A percentile compares a stretch with the other conserved stretches of the same genome.
Evolutionary conservation across 2,329 filamentous ascomycete species (phyloP).

Genomic region (Aspergillus brunneoviolaceus): DNA sequence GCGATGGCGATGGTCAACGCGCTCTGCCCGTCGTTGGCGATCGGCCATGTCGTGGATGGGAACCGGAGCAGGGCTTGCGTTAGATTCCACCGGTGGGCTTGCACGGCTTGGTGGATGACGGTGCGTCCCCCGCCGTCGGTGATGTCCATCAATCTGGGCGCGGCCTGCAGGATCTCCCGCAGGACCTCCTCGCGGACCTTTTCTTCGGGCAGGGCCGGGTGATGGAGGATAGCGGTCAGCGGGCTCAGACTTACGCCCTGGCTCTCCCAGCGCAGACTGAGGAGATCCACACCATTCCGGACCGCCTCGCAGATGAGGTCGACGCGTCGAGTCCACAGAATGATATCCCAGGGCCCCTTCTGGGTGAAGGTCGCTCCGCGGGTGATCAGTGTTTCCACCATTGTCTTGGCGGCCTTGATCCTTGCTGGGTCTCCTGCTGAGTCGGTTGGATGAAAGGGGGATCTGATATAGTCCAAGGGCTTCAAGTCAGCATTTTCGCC

Average conservation of each 20-base stretch:
- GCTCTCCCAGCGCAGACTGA: neutral
- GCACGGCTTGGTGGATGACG: neutral
- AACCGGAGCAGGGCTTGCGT: neutral
- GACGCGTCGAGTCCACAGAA: neutral
- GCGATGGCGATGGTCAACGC: neutral
- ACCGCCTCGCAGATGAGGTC: neutral
- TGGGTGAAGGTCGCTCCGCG: neutral
- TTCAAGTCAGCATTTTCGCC: neutral
- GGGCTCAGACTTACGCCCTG: neutral
- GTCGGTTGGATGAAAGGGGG: neutral
- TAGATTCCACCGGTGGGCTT: neutral
- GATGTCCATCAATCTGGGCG: neutral
- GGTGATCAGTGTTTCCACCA: neutral
- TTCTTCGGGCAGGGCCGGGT: neutral
- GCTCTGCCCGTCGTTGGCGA: neutral
- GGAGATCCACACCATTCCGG: neutral
- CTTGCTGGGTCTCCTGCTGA: too few relatives aligned
- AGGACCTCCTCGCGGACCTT: neutral
- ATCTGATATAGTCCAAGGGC: neutral
- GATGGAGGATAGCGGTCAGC: neutral
- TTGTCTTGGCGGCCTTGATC: neutral
- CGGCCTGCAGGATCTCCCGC: neutral
- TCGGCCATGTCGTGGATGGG: neutral
- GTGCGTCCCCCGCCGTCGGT: neutral
- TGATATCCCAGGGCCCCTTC: neutral